Evolutionary conservation across 164 flowering plant genomes (phyloP), one percentile per base, ranked within the genome.

Genomic region (Vitis cinerea): DNA sequence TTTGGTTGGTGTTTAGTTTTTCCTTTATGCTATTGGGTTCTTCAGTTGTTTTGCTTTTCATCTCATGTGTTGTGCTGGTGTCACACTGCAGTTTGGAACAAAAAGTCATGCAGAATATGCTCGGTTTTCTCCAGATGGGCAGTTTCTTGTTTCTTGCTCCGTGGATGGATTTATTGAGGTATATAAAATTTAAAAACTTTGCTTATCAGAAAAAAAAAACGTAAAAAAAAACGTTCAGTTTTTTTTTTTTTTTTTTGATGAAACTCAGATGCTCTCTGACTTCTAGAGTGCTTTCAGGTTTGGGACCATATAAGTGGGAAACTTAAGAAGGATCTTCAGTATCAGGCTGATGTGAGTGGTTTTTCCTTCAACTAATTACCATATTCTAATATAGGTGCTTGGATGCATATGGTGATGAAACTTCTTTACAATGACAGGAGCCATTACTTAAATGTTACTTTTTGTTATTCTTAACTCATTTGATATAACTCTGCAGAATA

Each of bases 111-210:
- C 97, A 37, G 99, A 96, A 76, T 83, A 89, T 82, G 97, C 97
- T 78, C 81, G 87, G 54, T 96, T 96, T 77, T 91, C 98, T 58
- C 98, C 98, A 64, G 99, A 96, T 83, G 99, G 99, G 17, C 99
- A 96, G 75, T 83, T 84, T 78, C 97, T 96, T 78, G 94, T 90
- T 73, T 93, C 99, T 44, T 88, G 89, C 75, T 93, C 99, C 14
- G 88, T 93, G 66, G 99, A 96, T 84, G 98, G 98, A 66, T 90
- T 93, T 81, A 83, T 96, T 78, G 99, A 96, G 97, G 99, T 95
- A 81, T 37, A 3, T 37, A 37, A 3, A 31, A 7, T 3, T 37
- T 0, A 37, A 37, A 37, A 37, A 6, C 4, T 3, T 37, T 23
- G 0, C 27, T 23, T 23, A 23, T 23, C 2, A 23, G 1, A 19